Base-by-base conservation (phyloP, 192 early-diverging fungal genomes). In the Podila epigama region DNA sequence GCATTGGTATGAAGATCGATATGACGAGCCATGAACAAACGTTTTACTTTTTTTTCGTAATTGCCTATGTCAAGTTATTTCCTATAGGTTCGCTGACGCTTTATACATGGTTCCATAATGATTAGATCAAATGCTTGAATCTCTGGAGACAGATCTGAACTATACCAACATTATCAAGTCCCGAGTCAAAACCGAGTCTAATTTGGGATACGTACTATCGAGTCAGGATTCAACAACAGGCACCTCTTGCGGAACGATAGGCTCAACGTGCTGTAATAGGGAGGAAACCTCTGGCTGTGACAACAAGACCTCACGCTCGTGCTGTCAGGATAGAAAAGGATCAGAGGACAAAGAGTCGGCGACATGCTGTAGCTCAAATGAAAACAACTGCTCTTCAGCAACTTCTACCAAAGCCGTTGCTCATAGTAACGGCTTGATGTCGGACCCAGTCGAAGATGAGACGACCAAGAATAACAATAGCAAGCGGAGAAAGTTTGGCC, bases 101-200 rank as follows among this genome's bases (percentile, higher is more conserved):
- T 22, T 27, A 32, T 34, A 37, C 12, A 10, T n/a, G 18, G 35
- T 22, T 62, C 37, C n/a, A 22, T 40, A 22, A 29, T 40, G 10
- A 20, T 51, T 66, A 80, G 78, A 80, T 40, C 25, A 63, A 28
- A 55, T 77, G 4, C 4, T 77, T 59, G 40, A 2, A 22, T 42
- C 18, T 52, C 50, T 77, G 44, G 37, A 64, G 27, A 20, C 29
- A 0, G 66, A 68, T 15, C 51, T 53, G 60, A 28, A 54, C 12
- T 84, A 81, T 55, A 53, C 61, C 29, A 70, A 52, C 15, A 75
- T 84, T 56, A 67, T 86, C 31, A 71, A 72, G 34, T 83, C 83
- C 11, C 44, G 79, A 25, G 84, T 86, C 15, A 72, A 85, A 28
- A 81, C 79, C 16, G 79, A 82, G 54, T 79, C 79, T 2, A 86